phyloP scores from a whole-genome alignment of 106 monocot genomes.

The Dendrobium officinale region DNA sequence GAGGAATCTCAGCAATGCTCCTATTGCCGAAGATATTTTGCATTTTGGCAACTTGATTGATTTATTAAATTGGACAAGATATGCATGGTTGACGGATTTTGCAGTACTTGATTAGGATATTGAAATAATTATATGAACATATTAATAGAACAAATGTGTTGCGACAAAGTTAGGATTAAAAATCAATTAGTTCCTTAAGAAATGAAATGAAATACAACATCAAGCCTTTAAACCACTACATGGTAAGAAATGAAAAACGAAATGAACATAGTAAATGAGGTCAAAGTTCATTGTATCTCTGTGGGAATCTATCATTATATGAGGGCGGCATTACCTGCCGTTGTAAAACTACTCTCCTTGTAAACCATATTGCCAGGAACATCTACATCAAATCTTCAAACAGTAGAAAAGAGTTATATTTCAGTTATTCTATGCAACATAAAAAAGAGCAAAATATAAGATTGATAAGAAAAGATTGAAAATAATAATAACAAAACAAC shows the following conservation, averaged over 20 bases:
- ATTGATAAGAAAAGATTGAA: too few relatives aligned
- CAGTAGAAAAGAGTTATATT: not conserved
- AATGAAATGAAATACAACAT: not conserved
- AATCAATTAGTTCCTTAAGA: too few relatives aligned
- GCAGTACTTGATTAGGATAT: not conserved
- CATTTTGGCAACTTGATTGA: not conserved
- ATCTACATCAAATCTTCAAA: constrained; percentile 91
- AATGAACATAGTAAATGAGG: not conserved
- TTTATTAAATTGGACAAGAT: not conserved
- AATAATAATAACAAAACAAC: too few relatives aligned
- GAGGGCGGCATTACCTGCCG: constrained; percentile 43
- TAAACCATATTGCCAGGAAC: constrained; percentile 91
- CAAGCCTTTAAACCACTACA: too few relatives aligned
- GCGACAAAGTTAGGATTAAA: too few relatives aligned
- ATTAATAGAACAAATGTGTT: not conserved
- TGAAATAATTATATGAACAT: not conserved
- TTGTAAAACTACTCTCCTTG: constrained; percentile 76
- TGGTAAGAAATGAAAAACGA: not conserved
- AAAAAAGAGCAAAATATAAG: not conserved
- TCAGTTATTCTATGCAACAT: not conserved
- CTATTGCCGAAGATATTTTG: too few relatives aligned
- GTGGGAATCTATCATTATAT: not conserved
- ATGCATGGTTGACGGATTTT: not conserved
- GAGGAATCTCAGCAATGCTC: too few relatives aligned
- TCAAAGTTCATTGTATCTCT: not conserved